Conservation (phyloP, 805 yeast species). For the Yarrowia sp. region DNA sequence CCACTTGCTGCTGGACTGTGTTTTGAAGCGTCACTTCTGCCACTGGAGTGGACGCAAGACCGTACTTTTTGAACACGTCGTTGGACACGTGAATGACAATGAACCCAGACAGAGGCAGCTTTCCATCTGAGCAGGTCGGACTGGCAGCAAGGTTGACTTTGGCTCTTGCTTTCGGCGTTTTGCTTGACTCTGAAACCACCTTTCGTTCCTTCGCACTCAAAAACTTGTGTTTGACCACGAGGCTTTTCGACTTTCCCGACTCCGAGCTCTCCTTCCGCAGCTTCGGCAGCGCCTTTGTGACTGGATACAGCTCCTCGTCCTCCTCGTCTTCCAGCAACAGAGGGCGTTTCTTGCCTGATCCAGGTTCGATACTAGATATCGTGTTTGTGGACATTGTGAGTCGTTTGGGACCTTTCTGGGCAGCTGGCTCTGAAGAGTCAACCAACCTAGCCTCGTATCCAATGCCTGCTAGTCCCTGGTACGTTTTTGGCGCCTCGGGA, state of each 20-base stretch:
- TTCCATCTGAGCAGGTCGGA: not conserved
- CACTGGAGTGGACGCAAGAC: not conserved
- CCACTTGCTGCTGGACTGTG: not conserved
- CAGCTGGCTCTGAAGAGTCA: not conserved
- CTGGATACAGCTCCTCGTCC: conserved; percentile 1
- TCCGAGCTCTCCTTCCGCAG: not conserved
- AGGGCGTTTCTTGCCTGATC: not conserved
- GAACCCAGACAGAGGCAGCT: not conserved
- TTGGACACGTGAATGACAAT: not conserved
- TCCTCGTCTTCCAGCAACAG: conserved; percentile 1
- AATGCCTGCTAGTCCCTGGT: not conserved
- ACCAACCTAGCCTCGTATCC: not conserved
- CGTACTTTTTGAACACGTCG: not conserved
- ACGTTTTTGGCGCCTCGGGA: not conserved
- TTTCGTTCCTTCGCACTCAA: not conserved
- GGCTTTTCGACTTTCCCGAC: not conserved
- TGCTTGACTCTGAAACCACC: not conserved
- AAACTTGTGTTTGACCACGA: conserved; percentile 11
- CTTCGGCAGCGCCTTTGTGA: not conserved
- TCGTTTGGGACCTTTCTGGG: not conserved
- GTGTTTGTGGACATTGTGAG: not conserved
- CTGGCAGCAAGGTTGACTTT: too few relatives aligned
- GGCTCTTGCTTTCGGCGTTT: too few relatives aligned
- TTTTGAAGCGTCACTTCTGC: not conserved
- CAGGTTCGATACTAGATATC: not conserved